Evolutionary conservation across 192 early-diverging fungal genomes (phyloP).

Genomic region (Globomyces pollinis-pini): DNA sequence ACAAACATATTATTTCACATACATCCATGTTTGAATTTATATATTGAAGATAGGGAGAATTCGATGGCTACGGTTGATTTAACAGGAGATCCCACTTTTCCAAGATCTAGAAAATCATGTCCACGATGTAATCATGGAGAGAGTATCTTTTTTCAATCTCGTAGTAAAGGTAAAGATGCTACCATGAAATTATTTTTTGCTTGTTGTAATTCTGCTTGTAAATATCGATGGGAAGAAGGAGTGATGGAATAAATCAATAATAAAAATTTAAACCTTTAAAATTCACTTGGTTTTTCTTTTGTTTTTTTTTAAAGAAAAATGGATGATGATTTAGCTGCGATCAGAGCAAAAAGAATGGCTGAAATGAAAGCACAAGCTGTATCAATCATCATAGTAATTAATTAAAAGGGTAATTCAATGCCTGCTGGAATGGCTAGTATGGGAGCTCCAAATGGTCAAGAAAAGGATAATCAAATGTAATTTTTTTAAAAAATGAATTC

Average conservation of each 20-base stretch:
- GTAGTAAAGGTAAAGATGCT: constrained; percentile 34
- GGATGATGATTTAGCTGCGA: constrained; percentile 71
- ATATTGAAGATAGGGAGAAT: constrained; percentile 25
- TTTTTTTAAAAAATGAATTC: no score
- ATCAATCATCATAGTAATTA: constrained; percentile 15
- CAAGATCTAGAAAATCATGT: constrained; percentile 26
- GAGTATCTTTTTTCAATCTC: constrained; percentile 37
- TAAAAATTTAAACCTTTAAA: constrained; percentile 1
- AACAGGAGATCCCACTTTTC: constrained; percentile 43
- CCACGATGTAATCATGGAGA: constrained; percentile 31
- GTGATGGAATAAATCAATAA: neutral
- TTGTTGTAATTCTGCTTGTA: constrained; percentile 30
- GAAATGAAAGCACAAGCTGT: constrained; percentile 39
- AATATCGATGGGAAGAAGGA: constrained; percentile 33
- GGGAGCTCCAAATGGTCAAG: neutral
- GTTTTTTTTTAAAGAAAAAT: constrained; percentile 25
- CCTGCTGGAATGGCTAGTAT: constrained; percentile 20
- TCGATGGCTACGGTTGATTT: constrained; percentile 37
- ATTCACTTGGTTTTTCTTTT: neutral
- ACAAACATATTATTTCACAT: constrained; percentile 32
- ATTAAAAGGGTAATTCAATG: constrained; percentile 29
- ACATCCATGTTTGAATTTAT: constrained; percentile 22
- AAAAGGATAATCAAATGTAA: constrained; percentile 32
- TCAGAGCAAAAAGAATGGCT: constrained; percentile 62
- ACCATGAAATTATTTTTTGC: constrained; percentile 48